A percentile compares a stretch with the other conserved stretches of the same genome.
Evolutionary conservation across 2,329 filamentous ascomycete species (phyloP).

Genomic region (Penicillium concentricum): DNA sequence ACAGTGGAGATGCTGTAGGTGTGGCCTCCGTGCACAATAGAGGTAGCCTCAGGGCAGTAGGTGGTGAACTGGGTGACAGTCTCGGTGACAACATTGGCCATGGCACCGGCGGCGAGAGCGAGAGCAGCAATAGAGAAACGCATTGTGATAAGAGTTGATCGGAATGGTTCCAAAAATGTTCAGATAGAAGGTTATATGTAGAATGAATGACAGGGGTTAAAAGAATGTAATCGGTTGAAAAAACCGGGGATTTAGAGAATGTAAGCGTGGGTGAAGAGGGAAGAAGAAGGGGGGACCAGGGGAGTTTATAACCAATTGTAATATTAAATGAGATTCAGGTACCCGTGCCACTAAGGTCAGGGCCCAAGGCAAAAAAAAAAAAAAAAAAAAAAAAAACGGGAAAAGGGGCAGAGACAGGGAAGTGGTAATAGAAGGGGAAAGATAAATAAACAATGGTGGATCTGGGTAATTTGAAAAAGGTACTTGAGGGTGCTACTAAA

Average conservation of each 20-base stretch:
- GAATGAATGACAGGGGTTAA: constrained; percentile 12
- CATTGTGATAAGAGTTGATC: constrained; percentile 42
- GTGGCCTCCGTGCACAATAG: constrained; percentile 61
- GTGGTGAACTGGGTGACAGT: constrained; percentile 66
- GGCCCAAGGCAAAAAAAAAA: neutral
- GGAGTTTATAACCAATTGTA: constrained; percentile 13
- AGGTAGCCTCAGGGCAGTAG: constrained; percentile 68
- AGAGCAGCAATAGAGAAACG: constrained; percentile 49
- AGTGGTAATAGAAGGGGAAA: constrained; percentile 6
- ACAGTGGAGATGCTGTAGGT: constrained; percentile 70
- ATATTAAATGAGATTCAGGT: constrained; percentile 20
- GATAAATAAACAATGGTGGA: neutral
- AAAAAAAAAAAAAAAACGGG: neutral
- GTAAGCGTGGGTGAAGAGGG: constrained; percentile 17
- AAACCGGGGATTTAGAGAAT: constrained; percentile 20
- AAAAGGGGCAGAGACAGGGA: constrained; percentile 3
- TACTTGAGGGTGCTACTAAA: neutral
- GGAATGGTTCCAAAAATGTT: constrained; percentile 13
- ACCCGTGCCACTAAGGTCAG: constrained; percentile 20
- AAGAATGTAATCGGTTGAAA: constrained; percentile 28
- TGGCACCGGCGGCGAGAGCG: constrained; percentile 41
- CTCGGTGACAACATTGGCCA: constrained; percentile 57
- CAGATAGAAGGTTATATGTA: constrained; percentile 1
- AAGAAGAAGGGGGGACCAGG: constrained; percentile 1
- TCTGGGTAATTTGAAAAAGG: neutral